Evolutionary conservation across 2,329 filamentous ascomycete genomes (phyloP), one percentile per base, ranked within the genome.

Genomic region (Exophiala sp.): DNA sequence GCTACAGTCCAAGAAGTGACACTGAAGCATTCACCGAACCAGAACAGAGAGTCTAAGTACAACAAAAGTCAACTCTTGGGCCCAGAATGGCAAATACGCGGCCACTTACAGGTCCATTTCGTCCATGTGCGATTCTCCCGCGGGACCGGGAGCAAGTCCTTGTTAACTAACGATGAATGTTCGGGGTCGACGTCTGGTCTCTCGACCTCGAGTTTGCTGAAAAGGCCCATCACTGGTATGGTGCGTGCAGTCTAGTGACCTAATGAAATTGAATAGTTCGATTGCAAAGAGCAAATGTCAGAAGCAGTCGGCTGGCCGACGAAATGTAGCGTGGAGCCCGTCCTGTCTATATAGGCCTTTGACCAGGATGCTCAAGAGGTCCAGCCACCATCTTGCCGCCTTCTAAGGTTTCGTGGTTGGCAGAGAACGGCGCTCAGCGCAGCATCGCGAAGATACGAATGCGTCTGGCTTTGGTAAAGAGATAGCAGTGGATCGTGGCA

Each of bases 1-100:
- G 88, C 87, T 59, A 95, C 94, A 89, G 95, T 95, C 91, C 89
- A 95, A 1, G 89, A 45, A 21, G 42, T 45, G 10, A 45, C 42
- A n/a, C 42, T 45, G 18, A 45, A 45, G 29, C 42, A 45, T 45
- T 45, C 42, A 33, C 16, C 42, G n/a, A 45, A 45, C 42, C 42
- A 45, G 21, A 45, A 45, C 20, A 45, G 21, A 20, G 42, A 45
- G 8, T 45, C 42, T 45, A 10, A 8, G 16, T 24, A 71, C 3
- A 40, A 3, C 38, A 40, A 40, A n/a, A 14, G n/a, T 40, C n/a
- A 40, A 20, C 10, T 3, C 14, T 14, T 20, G 11, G 14, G 12
- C 38, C 10, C 35, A n/a, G 14, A n/a, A 4, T 14, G 8, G 8
- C 3, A 40, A 40, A 18, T 16, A n/a, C 38, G 7, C 12, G 38